Evolutionary conservation across 768 basidiomycete species (phyloP), one percentile per base, ranked within the genome.

Genomic region (Rhizopogon vinicolor): DNA sequence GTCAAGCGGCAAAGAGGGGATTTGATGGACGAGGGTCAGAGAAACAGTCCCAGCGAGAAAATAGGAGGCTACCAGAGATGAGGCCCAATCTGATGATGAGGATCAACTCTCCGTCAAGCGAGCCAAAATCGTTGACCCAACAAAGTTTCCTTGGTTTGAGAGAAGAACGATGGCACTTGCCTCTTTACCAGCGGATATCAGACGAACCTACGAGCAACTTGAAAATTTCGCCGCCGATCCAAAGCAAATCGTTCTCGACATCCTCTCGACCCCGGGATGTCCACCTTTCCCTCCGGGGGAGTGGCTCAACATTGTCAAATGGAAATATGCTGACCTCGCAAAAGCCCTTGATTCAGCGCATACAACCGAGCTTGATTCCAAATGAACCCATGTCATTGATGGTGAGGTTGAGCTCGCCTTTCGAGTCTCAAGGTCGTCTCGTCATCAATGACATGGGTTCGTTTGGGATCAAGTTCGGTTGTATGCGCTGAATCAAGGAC

Each of bases 281-380:
- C 61, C 53, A 0, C 48, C 51, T 0, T 62, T 62, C 9, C 61
- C 53, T 0, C 41, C 50, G 0, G 29, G 49, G 1, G 58, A 63
- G 16, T 63, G 60, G 60, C 22, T 46, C 1, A 59, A 61, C 9
- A 13, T 63, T 6, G 14, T 61, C 10, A 52, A 42, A 0, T 55
- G 58, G 4, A 29, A 41, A 0, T 37, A 37, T 0, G 31, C 60
- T 2, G 51, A 63, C 22, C 56, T 63, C 0, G 7, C 33, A 0
- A 63, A 63, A 1, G 60, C 62, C 8, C 60, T 63, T 1, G 41
- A 57, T 1, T 50, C 50, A 0, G 55, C 48, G 0, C 59, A 60
- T 5, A 22, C 51, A 0, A 56, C 53, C 0, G 44, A 59, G 1
- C 5, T 62, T 1, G 40, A 63, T 0, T 10, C 48, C 0, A 63